Base-by-base conservation (phyloP, 2,329 filamentous ascomycete genomes). In the Verticillium alfalfae region DNA sequence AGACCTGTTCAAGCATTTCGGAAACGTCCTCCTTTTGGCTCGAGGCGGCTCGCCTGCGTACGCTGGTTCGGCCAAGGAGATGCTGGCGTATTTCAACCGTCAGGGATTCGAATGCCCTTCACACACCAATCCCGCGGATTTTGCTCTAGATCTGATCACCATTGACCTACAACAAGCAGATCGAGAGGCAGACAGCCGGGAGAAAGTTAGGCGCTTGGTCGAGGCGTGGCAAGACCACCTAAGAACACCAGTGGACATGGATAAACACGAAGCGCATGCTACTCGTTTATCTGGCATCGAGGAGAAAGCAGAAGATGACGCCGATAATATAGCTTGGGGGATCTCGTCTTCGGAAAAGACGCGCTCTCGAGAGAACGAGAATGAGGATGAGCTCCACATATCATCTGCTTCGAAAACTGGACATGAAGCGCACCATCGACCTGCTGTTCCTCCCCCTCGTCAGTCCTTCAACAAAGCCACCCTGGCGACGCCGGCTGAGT, bases 111-210 rank as follows among this genome's bases (percentile, higher is more conserved):
- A 84, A 13, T 93, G 90, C 68, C 88, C 89, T 0, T 78, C 79
- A 15, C 85, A 89, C 62, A 90, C 88, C 1, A 93, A 93, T 65
- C 90, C 90, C 1, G 89, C 90, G 0, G 90, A 93, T 70, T 93
- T 91, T 70, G 89, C 88, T 0, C 79, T 93, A 8, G 90, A 93
- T 67, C 79, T 92, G 58, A 90, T 93, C 59, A 93, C 89, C 0
- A 84, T 93, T 31, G 88, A 93, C 67, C 76, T 93, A 0, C 90
- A 92, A 64, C 82, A 88, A 49, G 85, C 83, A 37, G 75, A 80
- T 1, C 79, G 83, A 22, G 90, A 93, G 70, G 79, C 79, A 1
- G 80, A 84, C 54, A 91, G 84, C 59, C 81, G 88, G 12, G 79
- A 81, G 37, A 85, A 85, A 59, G 89, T 92, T 0, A 79, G 80